Conservation (phyloP, 1,139 yeast species). For the Diutina pseudorugosa region DNA sequence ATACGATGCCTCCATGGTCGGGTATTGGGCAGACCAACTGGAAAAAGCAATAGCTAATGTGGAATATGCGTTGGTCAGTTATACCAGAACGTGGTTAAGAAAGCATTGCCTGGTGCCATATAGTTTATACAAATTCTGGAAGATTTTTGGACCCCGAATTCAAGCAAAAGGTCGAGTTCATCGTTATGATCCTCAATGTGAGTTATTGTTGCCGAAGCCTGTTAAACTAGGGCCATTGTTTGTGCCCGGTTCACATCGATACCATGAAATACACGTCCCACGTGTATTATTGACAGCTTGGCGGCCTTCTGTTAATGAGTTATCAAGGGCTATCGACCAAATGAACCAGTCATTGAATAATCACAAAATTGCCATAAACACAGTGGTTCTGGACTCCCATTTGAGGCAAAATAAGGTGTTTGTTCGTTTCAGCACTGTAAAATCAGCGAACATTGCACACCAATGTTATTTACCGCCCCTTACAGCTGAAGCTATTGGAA, state of each 20-base stretch:
- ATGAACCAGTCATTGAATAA: neutral
- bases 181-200: neutral
- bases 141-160: neutral
- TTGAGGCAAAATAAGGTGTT: constrained; percentile 31
- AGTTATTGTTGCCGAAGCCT: neutral
- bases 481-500: constrained; percentile 34
- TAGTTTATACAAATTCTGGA: neutral
- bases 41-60: neutral
- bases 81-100: neutral
- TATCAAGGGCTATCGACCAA: neutral
- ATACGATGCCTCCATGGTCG: neutral
- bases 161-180: neutral
- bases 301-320: neutral
- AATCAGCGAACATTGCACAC: constrained; percentile 40
- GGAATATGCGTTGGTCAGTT: neutral
- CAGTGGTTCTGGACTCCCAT: constrained; percentile 7
- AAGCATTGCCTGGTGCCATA: neutral
- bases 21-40: neutral
- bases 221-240: neutral
- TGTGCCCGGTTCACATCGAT: neutral
- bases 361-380: neutral
- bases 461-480: constrained; percentile 34
- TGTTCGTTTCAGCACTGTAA: constrained; percentile 35
- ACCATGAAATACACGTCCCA: neutral
- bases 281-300: neutral